Base-by-base conservation (phyloP, 306 rosid species). In the Ziziphus jujuba region DNA sequence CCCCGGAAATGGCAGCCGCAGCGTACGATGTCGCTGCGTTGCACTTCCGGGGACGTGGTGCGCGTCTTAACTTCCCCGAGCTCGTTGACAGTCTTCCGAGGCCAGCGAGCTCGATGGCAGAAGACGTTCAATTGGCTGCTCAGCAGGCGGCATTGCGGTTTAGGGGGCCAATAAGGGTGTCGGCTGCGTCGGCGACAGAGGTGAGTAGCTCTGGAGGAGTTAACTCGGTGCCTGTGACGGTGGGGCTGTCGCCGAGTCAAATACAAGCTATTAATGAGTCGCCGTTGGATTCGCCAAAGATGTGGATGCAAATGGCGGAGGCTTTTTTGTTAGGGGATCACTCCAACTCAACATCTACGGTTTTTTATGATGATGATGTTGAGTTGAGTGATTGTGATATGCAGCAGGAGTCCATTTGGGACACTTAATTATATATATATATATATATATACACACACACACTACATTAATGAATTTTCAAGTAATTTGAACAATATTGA, bases 11-110 rank as follows among this genome's bases (percentile, higher is more conserved):
- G 97, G 98, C 97, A 0, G 98, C 98, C 0, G 98, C 95, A 0
- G 98, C 98, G 0, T 92, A 89, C 28, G 98, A 92, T 25, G 96
- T 74, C 13, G 98, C 98, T 0, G 97, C 98, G 7, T 80, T 86
- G 23, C 89, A 84, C 67, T 78, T 92, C 4, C 61, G 77, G 15
- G 98, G 98, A 9, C 78, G 52, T 0, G 80, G 68, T 0, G 88
- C 89, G 0, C 65, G 43, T 49, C 88, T 92, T 0, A 92, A 92
- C 64, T 89, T 92, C n/a, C 97, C 98, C 0, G 87, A 92, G 25
- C 3, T 86, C 24, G 60, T 43, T 0, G 82, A 66, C 3, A 72
- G 69, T 6, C 61, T 92, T 35, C 95, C 97, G 0, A 48, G 73
- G n/a, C 97, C 98, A 0, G 74, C 69, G 0, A 85, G 82, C 36